Evolutionary conservation across 805 yeast species (phyloP), one percentile per base, ranked within the genome.

Genomic region (Sungouiozyma ichnusensis): DNA sequence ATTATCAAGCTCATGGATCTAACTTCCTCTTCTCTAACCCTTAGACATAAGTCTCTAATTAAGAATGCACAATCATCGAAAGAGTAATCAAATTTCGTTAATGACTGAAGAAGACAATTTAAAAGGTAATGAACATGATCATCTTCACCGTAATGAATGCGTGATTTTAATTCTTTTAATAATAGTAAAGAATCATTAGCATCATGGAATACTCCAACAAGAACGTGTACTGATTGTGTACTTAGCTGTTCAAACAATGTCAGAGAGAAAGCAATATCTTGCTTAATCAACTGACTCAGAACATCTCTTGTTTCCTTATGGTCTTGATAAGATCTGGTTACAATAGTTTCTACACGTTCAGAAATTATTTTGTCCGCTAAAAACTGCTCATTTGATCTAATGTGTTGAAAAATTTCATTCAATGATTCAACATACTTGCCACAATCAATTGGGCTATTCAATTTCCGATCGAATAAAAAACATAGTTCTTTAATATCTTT

Each of bases 261-360:
- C 14, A 58, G 20, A 5, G 60, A 45, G 31, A 37, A 42, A 2
- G 47, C 13, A 15, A 51, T 33, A 42, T 57, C 48, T 15, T 39
- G 16, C 4, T 40, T 38, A 9, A 58, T 47, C 13, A 44, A 35
- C 7, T 35, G 33, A 4, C 42, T 37, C 31, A 58, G 36, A 44
- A 50, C 37, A 2, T 41, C 38, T 20, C 54, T 47, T 2, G 62
- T 50, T 15, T 47, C 55, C 11, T 44, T 40, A 42, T 58, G 61
- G 32, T 56, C 62, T 24, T 56, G 59, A 31, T 50, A 57, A 3
- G 61, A 47, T 35, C 62, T 46, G 3, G 45, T 46, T 5, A 58
- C 16, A 3, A 56, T 43, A 20, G 46, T 46, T 39, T 54, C 61
- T 3, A 49, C 39, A 24, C 29, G 29, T 24, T 24, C 29, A 24